Base-by-base conservation (phyloP, 805 yeast genomes). In the Wickerhamomyces bisporus region DNA sequence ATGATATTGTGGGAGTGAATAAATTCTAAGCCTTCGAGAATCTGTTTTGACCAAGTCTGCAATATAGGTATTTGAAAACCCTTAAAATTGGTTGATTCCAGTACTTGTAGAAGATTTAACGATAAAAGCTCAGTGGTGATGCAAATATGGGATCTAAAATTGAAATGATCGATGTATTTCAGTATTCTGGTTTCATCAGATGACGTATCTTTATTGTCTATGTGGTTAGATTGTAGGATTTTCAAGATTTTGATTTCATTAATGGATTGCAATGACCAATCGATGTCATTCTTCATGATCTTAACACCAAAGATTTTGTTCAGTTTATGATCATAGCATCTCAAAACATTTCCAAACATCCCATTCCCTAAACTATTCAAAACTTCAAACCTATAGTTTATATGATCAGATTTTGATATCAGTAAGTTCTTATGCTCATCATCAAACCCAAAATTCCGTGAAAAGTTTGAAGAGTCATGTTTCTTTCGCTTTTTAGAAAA, bases 141-240 rank as follows among this genome's bases (percentile, higher is more conserved):
- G 57, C 95, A 86, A 64, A 86, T 73, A 52, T 86, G 96, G 16
- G 86, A 80, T 41, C 95, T 67, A 56, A 86, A 87, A 45, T 75
- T 76, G 61, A 86, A 86, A 59, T 84, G 87, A 30, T 79, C 84
- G 26, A 66, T 53, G 49, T 81, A 83, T 15, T 68, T 58, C 31
- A 86, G 54, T n/a, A 52, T 19, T 19, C 25, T 30, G 13, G 15
- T 4, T 17, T 9, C n/a, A 12, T 11, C 13, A n/a, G 16, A n/a
- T 10, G 11, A 4, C 12, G 6, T 19, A 13, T n/a, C 32, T n/a
- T 30, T 17, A 26, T 38, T 33, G 10, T 40, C 40, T 26, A 37
- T 34, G 9, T 25, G 29, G 24, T 21, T 21, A 7, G 10, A 10
- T 6, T 42, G 42, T 12, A 87, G 57, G 25, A 63, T 58, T 46